Base-by-base conservation (phyloP, 345 rosid species). In the Clausena lansium region DNA sequence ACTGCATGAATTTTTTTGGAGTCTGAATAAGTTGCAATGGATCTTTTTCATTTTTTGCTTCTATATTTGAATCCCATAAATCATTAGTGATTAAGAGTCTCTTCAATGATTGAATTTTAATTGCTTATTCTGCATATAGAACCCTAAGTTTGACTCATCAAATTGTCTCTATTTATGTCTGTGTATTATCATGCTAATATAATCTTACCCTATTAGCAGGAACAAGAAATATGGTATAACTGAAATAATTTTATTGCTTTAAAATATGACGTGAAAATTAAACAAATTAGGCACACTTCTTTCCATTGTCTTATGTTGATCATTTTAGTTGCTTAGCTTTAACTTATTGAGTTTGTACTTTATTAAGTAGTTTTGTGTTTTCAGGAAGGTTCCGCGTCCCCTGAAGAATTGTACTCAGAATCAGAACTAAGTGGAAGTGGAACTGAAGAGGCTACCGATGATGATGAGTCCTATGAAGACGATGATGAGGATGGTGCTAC, bases 401-500 rank as follows among this genome's bases (percentile, higher is more conserved):
- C 95, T 50, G 98, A 89, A 73, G 98, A 89, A 73, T 78, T 92
- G 78, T 92, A 96, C 81, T 90, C 98, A 24, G 97, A 93, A 76
- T 82, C 94, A 20, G 95, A 93, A 30, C 97, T 88, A 81, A 90
- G 90, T 62, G 94, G 90, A 74, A 92, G 92, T 82, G 98, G 87
- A 84, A 87, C 88, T 67, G 99, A 91, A 82, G 98, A 89, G 81
- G 91, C 86, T 77, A 84, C 91, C n/a, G 78, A 96, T 83, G 98
- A 93, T 81, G 94, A 91, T 75, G 94, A 87, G 64, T 92, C 88
- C 72, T 88, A 92, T 81, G 98, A 90, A 66, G 97, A 91, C 59
- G 89, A 88, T 74, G 92, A 85, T 7, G 35, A 80, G 6, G 86
- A 86, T 74, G 91, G 88, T 80, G 89, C 67, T 75, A 58, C 86